These are phyloP conservation scores for Hemisphaericaspora xylofermentans DNA, from an alignment of 1,139 yeast genomes.

Conservation along the genomic window DNA sequence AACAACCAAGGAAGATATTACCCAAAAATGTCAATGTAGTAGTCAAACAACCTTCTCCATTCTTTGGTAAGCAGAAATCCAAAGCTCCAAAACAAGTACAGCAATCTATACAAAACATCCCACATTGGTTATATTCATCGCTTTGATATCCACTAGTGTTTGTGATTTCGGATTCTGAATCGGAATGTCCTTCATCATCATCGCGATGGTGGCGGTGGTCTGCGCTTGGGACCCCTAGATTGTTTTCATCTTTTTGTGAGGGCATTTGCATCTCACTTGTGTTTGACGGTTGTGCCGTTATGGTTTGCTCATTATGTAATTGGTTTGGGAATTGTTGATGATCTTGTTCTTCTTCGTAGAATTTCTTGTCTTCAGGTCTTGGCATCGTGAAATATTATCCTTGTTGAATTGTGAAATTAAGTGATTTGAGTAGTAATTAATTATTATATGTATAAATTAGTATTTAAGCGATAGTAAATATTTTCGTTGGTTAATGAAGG, in stretches of 20 bases:
- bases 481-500: not conserved
- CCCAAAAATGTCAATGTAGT: conserved; percentile 39
- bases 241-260: not conserved
- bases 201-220: no score
- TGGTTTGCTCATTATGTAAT: conserved; percentile 7
- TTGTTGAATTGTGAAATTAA: no score
- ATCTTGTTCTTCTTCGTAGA: conserved; percentile 3
- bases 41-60: conserved; percentile 43
- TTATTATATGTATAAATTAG: no score
- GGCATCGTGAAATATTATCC: no score
- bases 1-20: conserved; percentile 35
- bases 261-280: conserved; percentile 18
- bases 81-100: conserved; percentile 43
- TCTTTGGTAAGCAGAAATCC: conserved; percentile 42
- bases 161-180: conserved; percentile 18
- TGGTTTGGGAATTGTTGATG: conserved; percentile 4
- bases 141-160: conserved; percentile 37
- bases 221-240: not conserved
- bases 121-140: conserved; percentile 38
- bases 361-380: no score
- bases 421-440: no score
- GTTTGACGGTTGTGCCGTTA: conserved; percentile 18
- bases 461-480: not conserved
- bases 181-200: conserved; percentile 1
- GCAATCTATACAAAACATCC: conserved; percentile 43